Evolutionary conservation across 345 rosid genomes (phyloP), one percentile per base, ranked within the genome.

Genomic region (Heritiera littoralis): DNA sequence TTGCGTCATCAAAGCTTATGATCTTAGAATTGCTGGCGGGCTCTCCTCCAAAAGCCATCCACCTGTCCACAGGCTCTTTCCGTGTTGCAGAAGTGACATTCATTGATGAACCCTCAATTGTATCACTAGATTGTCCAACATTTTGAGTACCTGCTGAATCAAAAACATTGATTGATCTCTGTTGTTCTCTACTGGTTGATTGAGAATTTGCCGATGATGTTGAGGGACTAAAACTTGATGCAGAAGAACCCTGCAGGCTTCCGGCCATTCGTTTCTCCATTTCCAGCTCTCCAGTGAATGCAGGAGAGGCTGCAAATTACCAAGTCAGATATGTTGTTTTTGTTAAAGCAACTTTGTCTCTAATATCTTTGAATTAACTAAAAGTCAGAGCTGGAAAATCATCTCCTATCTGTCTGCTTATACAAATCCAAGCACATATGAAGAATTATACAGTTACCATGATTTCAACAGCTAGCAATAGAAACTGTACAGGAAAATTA

Each of bases 1-100:
- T 77, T 23, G 46, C 45, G n/a, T 83, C 81, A 12, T 77, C 79
- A 43, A 49, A 17, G 35, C 49, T n/a, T 18, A 76, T 32, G 72
- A 14, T 66, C 28, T 78, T 69, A 49, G 61, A 67, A 17, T 60
- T 66, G 51, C 68, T 13, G 41, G 49, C 12, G 15, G 86, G 48
- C 72, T 63, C 86, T 46, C 46, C 75, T 41, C 83, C 91, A 81
- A 92, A 89, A 20, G 94, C 95, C 93, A 90, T 88, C 95, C 97
- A 91, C 85, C 86, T 92, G 80, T 82, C 81, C 38, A 54, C 74
- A 4, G 80, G 66, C 61, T 80, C 83, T 46, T 76, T 66, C 66
- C 81, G 75, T 67, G 38, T 60, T 80, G 32, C 77, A 56, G 78
- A 65, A 49, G 59, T 49, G 13, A 70, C 59, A 49, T 79, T 55